phyloP scores from a whole-genome alignment of 2,329 filamentous ascomycete genomes.

The Laburnicola sp. region DNA sequence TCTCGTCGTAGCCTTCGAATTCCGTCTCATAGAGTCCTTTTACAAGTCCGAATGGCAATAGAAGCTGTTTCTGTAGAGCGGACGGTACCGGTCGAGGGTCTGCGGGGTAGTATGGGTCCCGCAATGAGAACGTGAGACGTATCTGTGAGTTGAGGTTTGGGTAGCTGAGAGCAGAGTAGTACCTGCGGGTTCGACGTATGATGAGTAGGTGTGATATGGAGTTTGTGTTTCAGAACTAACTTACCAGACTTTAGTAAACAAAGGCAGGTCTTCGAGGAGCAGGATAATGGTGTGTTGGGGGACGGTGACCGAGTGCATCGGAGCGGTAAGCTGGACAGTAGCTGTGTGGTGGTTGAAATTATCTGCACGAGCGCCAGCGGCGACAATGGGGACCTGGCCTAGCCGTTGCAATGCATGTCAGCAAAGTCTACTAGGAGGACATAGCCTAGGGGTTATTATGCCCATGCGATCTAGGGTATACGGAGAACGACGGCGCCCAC shows the following conservation, averaged over 20 bases:
- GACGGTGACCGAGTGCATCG: conserved; percentile 22
- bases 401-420: not conserved
- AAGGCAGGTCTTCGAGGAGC: conserved; percentile 52
- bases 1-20: conserved; percentile 37
- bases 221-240: no score
- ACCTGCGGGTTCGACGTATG: conserved; percentile 14
- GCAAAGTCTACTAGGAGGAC: no score
- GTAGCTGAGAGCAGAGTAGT: conserved; percentile 55
- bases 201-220: no score
- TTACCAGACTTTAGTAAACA: conserved; percentile 55
- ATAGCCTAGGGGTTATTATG: no score
- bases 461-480: no score
- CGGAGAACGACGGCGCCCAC: no score
- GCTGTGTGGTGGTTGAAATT: conserved; percentile 48
- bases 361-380: conserved; percentile 42
- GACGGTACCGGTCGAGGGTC: conserved; percentile 47
- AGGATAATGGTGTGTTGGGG: conserved; percentile 41
- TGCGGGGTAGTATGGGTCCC: conserved; percentile 49
- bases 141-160: conserved; percentile 56
- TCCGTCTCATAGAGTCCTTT: conserved; percentile 49
- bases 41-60: conserved; percentile 55
- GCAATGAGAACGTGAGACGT: conserved; percentile 49
- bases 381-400: conserved; percentile 54
- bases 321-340: conserved; percentile 46
- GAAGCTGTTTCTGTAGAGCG: conserved; percentile 48